Evolutionary conservation across 768 basidiomycete species (phyloP), one percentile per base, ranked within the genome.

Genomic region (Polyporus arcularius): DNA sequence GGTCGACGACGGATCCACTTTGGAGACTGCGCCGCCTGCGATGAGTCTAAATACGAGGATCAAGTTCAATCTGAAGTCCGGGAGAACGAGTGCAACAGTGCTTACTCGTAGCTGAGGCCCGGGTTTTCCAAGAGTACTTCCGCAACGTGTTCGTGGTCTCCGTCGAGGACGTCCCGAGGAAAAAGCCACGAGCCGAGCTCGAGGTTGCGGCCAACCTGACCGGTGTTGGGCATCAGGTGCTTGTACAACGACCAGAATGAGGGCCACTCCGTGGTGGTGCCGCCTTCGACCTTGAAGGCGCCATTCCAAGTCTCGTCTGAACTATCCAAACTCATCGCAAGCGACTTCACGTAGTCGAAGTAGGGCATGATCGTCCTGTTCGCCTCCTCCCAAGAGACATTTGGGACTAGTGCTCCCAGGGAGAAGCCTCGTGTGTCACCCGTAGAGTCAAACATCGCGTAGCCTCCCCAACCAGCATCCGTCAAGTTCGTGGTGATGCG

Each of bases 21-120:
- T 66, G 6, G 73, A 71, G 11, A 81, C 82, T 15, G 70, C 76
- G 4, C 83, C 82, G 2, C 81, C 82, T 4, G 71, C 75, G 10
- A 83, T 65, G 26, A 74, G 69, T 54, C 81, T 82, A 47, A 30
- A 40, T 18, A 35, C 35, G 35, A 35, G 21, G 21, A 26, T 26
- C 21, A 35, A 35, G 35, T 6, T 35, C 35, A 35, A 7, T 35
- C 11, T 35, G 35, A 35, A 11, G 35, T 11, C 11, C 35, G 7
- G 35, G 11, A 7, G 35, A 16, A 15, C n/a, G 16, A 18, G 18
- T 43, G 15, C 8, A 16, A 8, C 21, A n/a, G 38, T 26, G 26
- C 15, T 40, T 51, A 67, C 66, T 57, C 63, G 53, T 60, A 60
- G 15, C 30, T 14, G 16, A 42, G 12, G 26, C 32, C 47, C 10